A percentile compares a stretch with the other conserved stretches of the same genome.
phyloP scores from a whole-genome alignment of 1,284 basidiomycete genomes.

The Mycosarcoma mackinlayi region DNA sequence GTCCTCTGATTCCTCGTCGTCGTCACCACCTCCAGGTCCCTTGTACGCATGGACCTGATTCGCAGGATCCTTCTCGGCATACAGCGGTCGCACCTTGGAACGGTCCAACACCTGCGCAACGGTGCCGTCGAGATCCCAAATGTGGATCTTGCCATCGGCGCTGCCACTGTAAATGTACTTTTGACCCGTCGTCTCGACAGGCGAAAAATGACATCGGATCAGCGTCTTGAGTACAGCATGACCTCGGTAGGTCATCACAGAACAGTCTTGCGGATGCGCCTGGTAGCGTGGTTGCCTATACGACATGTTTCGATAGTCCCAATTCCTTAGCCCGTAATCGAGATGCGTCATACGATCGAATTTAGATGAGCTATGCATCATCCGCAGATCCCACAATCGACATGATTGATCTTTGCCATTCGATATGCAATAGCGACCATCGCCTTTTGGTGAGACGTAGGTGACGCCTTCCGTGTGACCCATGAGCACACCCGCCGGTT shows the following conservation, averaged over 20 bases:
- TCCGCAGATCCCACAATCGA: slow-evolving; percentile 92
- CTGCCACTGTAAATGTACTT: slow-evolving; percentile 95
- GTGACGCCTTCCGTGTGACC: slow-evolving; percentile 83
- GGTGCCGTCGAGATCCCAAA: slow-evolving; percentile 92
- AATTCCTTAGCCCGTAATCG: slow-evolving; percentile 76
- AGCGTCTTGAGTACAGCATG: slow-evolving; percentile 91
- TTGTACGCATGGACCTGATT: slow-evolving; percentile 67
- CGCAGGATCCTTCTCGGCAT: slow-evolving; percentile 56
- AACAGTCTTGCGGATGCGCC: slow-evolving; percentile 82
- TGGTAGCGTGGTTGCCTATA: slow-evolving; percentile 72
- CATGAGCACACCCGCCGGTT: slow-evolving; percentile 89
- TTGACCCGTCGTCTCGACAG: slow-evolving; percentile 86
- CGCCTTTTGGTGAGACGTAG: slow-evolving; percentile 72
- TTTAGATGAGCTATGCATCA: slow-evolving; percentile 82
- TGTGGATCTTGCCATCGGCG: slow-evolving; percentile 77
- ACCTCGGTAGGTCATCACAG: slow-evolving; percentile 90
- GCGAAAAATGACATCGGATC: slow-evolving; percentile 95
- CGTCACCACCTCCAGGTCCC: slow-evolving; percentile 3
- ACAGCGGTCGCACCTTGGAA: slow-evolving; percentile 78
- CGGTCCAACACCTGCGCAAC: slow-evolving; percentile 87
- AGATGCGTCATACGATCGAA: slow-evolving; percentile 73
- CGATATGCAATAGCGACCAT: slow-evolving; percentile 94
- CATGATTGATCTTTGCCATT: slow-evolving; percentile 96
- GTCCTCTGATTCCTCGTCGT: slow-evolving; percentile 18
- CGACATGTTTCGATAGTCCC: slow-evolving; percentile 79